Base-by-base conservation (phyloP, 1,139 yeast genomes). In the Pichia sp. region DNA sequence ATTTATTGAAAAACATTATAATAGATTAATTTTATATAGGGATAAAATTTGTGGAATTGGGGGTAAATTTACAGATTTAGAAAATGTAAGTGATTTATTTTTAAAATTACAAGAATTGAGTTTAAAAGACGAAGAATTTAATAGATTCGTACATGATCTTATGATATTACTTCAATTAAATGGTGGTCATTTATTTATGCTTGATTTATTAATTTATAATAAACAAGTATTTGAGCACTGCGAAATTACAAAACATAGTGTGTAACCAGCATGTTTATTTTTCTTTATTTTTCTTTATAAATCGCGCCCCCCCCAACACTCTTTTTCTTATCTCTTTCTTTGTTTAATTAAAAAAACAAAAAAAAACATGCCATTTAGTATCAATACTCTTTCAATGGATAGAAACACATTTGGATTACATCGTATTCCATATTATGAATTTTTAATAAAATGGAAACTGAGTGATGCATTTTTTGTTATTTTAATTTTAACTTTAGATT, bases 371-470 rank as follows among this genome's bases (percentile, higher is more conserved):
- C 23, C 35, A n/a, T 42, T 42, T 16, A 21, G 15, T 19, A 15
- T 45, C 11, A n/a, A 24, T 3, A 26, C 11, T 4, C 20, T 36
- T 11, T n/a, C 37, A 10, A 9, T 56, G 2, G 73, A 76, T 51
- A 61, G 86, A 43, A 64, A 71, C 21, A 68, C 75, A 2, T 59
- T 79, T n/a, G 82, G 83, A 0, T 46, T 75, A 7, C 61, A 63
- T 19, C 53, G 59, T 33, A 49, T 66, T 26, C 57, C 66, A 13
- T 50, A 58, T 31, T 62, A 63, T 52, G 51, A 59, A 1, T n/a
- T 40, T 1, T 38, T 74, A 6, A 60, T 68, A 26, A 70, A 69
- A 49, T 82, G 87, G 88, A 69, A 83, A 49, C 48, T 72, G n/a
- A 65, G 78, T 2, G 93, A 83, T 56, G 56, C 73, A 10, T 35